Evolutionary conservation across 2,329 filamentous ascomycete species (phyloP).

Genomic region (Alternaria tenuissima): DNA sequence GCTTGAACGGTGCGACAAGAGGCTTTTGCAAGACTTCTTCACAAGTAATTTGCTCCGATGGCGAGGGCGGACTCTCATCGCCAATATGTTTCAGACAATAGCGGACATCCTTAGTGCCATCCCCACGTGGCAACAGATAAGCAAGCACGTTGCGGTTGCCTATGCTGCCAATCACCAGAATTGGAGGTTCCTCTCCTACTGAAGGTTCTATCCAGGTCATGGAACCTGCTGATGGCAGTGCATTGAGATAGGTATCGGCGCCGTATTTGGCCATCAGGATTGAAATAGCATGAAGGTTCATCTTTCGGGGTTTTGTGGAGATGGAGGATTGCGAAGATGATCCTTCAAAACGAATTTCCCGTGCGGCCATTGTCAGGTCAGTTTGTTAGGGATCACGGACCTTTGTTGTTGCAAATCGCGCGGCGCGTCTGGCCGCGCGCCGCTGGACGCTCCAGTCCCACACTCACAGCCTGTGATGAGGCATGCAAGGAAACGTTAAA

Average conservation of each 20-base stretch:
- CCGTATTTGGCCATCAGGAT: conserved; percentile 10
- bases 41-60: neutral
- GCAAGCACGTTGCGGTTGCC: conserved; percentile 14
- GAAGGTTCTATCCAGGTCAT: conserved; percentile 13
- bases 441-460: neutral
- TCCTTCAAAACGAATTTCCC: neutral
- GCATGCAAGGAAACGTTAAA: neutral
- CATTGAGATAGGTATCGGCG: conserved; percentile 8
- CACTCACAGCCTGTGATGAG: neutral
- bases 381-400: conserved; percentile 2
- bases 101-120: conserved; percentile 14
- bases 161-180: conserved; percentile 9
- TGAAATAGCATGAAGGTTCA: conserved; percentile 12
- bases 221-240: conserved; percentile 9
- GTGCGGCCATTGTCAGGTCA: neutral
- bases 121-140: conserved; percentile 9
- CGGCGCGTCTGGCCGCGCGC: conserved; percentile 2
- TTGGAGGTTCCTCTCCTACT: neutral
- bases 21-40: conserved; percentile 10
- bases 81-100: conserved; percentile 7
- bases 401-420: conserved; percentile 1
- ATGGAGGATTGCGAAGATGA: neutral
- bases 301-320: neutral
- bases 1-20: conserved; percentile 19
- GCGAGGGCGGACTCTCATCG: neutral